Evolutionary conservation across 306 rosid genomes (phyloP).

Genomic region (Rosa persica): DNA sequence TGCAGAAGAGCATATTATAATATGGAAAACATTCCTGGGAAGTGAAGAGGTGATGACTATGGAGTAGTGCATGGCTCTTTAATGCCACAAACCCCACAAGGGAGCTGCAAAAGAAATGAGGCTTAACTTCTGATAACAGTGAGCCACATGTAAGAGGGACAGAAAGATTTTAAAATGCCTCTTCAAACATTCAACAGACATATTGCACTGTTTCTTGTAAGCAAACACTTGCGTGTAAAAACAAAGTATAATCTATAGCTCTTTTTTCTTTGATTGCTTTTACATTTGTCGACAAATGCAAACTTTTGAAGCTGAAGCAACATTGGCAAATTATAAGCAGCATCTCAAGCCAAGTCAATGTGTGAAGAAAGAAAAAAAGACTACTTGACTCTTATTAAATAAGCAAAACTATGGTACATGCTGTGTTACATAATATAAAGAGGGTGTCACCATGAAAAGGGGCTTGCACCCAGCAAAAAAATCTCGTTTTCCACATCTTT

Average conservation of each 20-base stretch:
- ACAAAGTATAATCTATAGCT: neutral
- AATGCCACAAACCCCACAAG: neutral
- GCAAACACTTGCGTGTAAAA: neutral
- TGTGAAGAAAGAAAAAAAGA: constrained; percentile 15
- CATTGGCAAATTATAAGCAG: constrained; percentile 6
- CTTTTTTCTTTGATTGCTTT: neutral
- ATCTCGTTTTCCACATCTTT: constrained; percentile 93
- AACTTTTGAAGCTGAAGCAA: constrained; percentile 1
- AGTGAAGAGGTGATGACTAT: neutral
- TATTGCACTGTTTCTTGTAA: neutral
- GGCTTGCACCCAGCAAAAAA: constrained; percentile 94
- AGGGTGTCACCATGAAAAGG: constrained; percentile 88
- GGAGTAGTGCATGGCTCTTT: neutral
- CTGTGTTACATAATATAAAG: constrained; percentile 35
- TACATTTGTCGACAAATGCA: constrained; percentile 10
- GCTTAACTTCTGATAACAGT: neutral
- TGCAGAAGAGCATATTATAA: neutral
- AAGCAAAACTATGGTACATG: constrained; percentile 47
- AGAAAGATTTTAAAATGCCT: neutral
- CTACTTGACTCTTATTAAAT: constrained; percentile 28
- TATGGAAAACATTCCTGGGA: neutral
- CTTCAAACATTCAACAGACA: neutral
- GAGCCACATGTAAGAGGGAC: neutral
- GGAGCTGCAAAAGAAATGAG: neutral
- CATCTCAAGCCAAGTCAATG: neutral